Conservation (phyloP, 257 asterid genomes). For the Solanum dulcamara region DNA sequence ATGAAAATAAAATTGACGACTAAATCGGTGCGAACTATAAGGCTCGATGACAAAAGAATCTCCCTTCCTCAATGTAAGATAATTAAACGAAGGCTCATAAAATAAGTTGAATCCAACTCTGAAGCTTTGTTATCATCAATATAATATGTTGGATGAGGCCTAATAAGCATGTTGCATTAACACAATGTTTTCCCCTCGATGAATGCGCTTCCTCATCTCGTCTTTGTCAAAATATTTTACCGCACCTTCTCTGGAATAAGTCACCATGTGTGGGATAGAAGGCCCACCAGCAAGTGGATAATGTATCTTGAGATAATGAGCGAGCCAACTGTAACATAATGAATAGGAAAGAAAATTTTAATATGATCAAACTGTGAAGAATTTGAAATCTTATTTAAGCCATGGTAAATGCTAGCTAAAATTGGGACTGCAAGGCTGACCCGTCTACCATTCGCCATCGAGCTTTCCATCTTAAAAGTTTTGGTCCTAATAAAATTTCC, state of each 20-base stretch:
- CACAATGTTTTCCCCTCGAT: background rate
- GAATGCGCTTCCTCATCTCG: background rate
- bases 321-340: background rate
- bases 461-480: background rate
- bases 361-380: background rate
- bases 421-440: background rate
- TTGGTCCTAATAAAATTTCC: no score
- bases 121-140: no score
- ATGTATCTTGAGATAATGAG: background rate
- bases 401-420: background rate
- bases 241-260: background rate
- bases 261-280: background rate
- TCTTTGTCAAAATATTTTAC: background rate
- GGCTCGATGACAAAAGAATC: background rate
- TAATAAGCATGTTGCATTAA: background rate
- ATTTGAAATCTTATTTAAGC: no score
- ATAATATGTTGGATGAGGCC: background rate
- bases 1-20: background rate
- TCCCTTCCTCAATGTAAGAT: background rate
- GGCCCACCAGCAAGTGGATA: background rate
- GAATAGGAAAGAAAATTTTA: no score
- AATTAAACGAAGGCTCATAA: background rate
- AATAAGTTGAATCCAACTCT: background rate
- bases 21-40: background rate
- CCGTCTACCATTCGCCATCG: no score